These are phyloP conservation scores for Hypoxylon cercidicola DNA, from an alignment of 495 filamentous ascomycete genomes.

Conservation along the genomic window DNA sequence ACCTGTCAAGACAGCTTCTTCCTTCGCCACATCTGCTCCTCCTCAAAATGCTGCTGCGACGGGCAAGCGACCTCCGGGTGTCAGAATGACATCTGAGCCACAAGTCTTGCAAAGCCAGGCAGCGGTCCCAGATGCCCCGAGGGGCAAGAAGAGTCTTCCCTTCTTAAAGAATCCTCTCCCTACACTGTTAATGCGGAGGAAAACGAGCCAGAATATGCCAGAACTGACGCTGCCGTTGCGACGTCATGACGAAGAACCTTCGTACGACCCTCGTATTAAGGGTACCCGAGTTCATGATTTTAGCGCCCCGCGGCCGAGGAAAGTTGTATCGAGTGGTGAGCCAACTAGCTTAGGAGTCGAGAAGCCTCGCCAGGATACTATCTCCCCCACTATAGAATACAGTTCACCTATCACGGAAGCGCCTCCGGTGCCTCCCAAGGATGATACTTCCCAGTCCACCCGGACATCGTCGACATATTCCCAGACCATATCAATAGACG, in stretches of 20 bases:
- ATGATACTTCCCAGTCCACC: slow-evolving; percentile 39
- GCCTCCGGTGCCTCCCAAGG: slow-evolving; percentile 53
- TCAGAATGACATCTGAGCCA: slow-evolving; percentile 52
- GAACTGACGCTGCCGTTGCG: slow-evolving; percentile 63
- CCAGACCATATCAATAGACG: slow-evolving; percentile 38
- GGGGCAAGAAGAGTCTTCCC: slow-evolving; percentile 61
- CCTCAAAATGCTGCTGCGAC: slow-evolving; percentile 44
- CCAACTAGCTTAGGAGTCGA: slow-evolving; percentile 15
- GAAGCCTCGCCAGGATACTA: slow-evolving; percentile 27
- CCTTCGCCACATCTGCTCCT: slow-evolving; percentile 53
- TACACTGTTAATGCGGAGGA: slow-evolving; percentile 54
- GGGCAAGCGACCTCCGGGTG: slow-evolving; percentile 47
- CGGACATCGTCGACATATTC: slow-evolving; percentile 49
- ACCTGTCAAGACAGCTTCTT: slow-evolving; percentile 46
- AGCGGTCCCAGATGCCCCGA: slow-evolving; percentile 64
- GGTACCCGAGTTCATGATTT: slow-evolving; percentile 92
- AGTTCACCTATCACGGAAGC: slow-evolving; percentile 23
- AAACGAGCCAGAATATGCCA: slow-evolving; percentile 54
- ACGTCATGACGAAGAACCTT: slow-evolving; percentile 40
- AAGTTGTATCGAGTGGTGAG: slow-evolving; percentile 53
- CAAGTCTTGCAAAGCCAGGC: slow-evolving; percentile 69
- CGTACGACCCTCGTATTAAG: slow-evolving; percentile 83
- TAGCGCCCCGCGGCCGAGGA: slow-evolving; percentile 78
- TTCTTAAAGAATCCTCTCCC: slow-evolving; percentile 64
- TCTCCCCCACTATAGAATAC: slow-evolving; percentile 22